Evolutionary conservation across 2,329 filamentous ascomycete species (phyloP), one percentile per base, ranked within the genome.

Genomic region (Fusarium sarcochroum): DNA sequence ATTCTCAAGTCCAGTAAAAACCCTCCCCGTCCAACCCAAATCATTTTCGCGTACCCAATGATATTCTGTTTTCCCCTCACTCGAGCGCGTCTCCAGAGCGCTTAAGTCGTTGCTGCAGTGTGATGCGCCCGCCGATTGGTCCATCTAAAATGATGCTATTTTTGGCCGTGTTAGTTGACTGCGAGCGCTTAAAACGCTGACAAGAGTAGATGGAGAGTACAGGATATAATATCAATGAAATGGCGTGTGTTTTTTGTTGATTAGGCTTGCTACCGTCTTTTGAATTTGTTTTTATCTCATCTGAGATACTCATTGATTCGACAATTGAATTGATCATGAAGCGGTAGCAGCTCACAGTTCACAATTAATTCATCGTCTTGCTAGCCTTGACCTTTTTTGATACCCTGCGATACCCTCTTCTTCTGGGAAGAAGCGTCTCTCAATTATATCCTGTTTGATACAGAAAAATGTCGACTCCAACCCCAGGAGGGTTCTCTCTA

Each of bases 401-500:
- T 70, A 73, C 63, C 66, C 51, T 20, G 34, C 49, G 45, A 45
- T 49, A 58, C 35, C n/a, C 48, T 60, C 64, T 67, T 71, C 72
- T 75, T 75, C 63, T 66, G 69, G 48, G 68, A 74, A 75, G 70
- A 72, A 73, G 70, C 34, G 46, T 15, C 37, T 14, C 44, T 17
- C 17, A 15, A 15, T 17, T 18, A 25, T n/a, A 37, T 7, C 44
- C 68, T 72, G 67, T 73, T 72, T 55, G 66, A 71, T 54, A 72
- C 66, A 71, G 69, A 53, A 44, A 27, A 37, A 84, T 84, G 82
- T 79, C 81, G 32, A 73, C 80, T n/a, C 74, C 76, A 56, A 79
- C 78, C 57, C 75, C 81, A 21, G 84, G 82, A 75, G 83, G 84
- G 61, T 87, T 88, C 76, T 88, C 86, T 62, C 82, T 89, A 63